Evolutionary conservation across 768 basidiomycete genomes (phyloP), one percentile per base, ranked within the genome.

Genomic region (Phaffia tasmanica): DNA sequence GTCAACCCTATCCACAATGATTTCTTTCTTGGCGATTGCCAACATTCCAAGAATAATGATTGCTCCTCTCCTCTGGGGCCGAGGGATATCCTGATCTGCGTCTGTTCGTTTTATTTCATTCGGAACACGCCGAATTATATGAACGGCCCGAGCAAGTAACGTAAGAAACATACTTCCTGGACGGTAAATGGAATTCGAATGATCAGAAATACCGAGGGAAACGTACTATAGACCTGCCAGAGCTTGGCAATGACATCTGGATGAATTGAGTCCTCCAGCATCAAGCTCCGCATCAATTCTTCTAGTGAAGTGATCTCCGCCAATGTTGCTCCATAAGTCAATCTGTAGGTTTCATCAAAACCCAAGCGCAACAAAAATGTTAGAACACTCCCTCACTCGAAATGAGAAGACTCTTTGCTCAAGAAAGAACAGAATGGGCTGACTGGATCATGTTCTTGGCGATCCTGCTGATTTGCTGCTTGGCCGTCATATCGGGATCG

Each of bases 1-100:
- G 42, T 97, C 94, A 1, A 93, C 84, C 57, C 84, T 83, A 70
- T 97, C 90, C 0, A 81, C 81, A 8, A 97, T 86, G 49, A 88
- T 82, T 65, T 84, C 84, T 19, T 83, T 79, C 73, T 83, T 87
- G 0, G 94, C 89, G 7, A 93, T 76, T 2, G 92, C 94, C 29
- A 98, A 79, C 94, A 99, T 98, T 50, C 94, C 89, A n/a, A 99
- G 81, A 61, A 97, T 86, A 73, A 93, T 91, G 71, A 98, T 91
- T 0, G 94, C 89, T 0, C 93, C 95, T 53, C 90, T 83, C n/a
- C 94, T 82, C 75, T 98, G 95, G 48, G 81, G 81, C 69, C 84
- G 84, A 0, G 90, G 90, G 46, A 99, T 80, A 14, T 82, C 80
- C 71, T 83, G 83, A 9, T 84, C 81, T 14, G 85, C 85, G 72